Evolutionary conservation across 805 yeast genomes (phyloP).

Genomic region (Pichia scutulata): DNA sequence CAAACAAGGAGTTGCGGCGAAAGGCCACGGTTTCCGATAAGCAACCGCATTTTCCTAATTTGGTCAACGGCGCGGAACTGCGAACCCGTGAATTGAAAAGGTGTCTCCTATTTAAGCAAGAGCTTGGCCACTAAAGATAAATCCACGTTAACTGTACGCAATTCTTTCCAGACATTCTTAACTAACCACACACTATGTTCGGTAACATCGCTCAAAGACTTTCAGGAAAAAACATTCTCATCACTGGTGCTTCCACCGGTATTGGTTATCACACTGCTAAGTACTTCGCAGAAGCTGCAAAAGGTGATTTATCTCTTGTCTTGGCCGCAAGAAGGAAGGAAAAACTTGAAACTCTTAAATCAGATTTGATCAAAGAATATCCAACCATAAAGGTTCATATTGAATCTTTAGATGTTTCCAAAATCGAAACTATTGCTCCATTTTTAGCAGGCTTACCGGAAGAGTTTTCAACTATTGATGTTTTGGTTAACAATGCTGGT

Average conservation of each 20-base stretch:
- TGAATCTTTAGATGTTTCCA: constrained; percentile 33
- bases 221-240: constrained; percentile 67
- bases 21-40: neutral
- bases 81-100: neutral
- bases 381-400: constrained; percentile 28
- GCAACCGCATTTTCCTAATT: neutral
- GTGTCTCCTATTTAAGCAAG: neutral
- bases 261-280: constrained; percentile 89
- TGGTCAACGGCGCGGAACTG: constrained; percentile 1
- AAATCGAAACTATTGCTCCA: constrained; percentile 40
- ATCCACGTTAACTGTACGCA: too few species aligned
- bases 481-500: constrained; percentile 68
- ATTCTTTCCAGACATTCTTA: neutral
- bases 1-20: neutral
- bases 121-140: neutral
- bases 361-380: constrained; percentile 30
- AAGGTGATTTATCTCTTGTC: constrained; percentile 41
- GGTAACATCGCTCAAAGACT: constrained; percentile 68
- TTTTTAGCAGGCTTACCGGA: constrained; percentile 35
- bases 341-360: constrained; percentile 33
- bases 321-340: constrained; percentile 48
- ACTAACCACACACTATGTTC: constrained; percentile 15
- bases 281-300: constrained; percentile 65
- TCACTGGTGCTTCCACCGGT: constrained; percentile 97
- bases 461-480: constrained; percentile 53